Evolutionary conservation across 2,329 filamentous ascomycete species (phyloP), one percentile per base, ranked within the genome.

Genomic region (Penicillium sp.): DNA sequence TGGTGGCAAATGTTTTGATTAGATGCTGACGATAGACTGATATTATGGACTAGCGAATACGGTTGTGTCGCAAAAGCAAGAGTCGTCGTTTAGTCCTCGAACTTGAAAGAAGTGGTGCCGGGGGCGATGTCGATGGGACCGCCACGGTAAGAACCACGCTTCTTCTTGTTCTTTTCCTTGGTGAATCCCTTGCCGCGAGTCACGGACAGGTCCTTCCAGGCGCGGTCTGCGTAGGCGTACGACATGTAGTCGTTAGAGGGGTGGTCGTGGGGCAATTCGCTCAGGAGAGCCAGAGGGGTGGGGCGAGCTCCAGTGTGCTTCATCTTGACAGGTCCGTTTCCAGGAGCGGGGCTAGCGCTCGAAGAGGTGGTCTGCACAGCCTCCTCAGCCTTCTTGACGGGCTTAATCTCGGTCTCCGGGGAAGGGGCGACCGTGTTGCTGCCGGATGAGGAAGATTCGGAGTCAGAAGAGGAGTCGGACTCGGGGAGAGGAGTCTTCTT

Each of bases 91-190:
- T 85, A 96, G 69, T 96, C 90, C 2, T 97, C 92, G 76, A 99
- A 99, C 79, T 96, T 97, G 79, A 96, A 89, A 58, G 90, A 89
- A 13, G 53, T 45, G 77, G 93, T 93, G 63, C 89, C 89, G 21
- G 88, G 86, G 15, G 83, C 78, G 53, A 93, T 89, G 73, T 99
- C 93, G 69, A 99, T 96, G 52, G 83, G 77, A 7, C 94, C 94
- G 44, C 94, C 94, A 48, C 89, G 87, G 82, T 96, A 99, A 65
- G 89, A 91, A 50, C 94, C 94, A 67, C 87, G 83, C 83, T 92
- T 93, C 84, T 92, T 94, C 83, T 99, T 99, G 79, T 99, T 99
- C 87, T 99, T 99, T 81, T 97, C 94, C 82, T 99, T 99, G 59
- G 93, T 97, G 78, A 99, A 99, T 4, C 91, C 92, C 80, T 97